Percentiles rank a stretch among this genome's conserved stretches.
phyloP scores from a whole-genome alignment of 495 filamentous ascomycete species.

The Aspergillus taichungensis region DNA sequence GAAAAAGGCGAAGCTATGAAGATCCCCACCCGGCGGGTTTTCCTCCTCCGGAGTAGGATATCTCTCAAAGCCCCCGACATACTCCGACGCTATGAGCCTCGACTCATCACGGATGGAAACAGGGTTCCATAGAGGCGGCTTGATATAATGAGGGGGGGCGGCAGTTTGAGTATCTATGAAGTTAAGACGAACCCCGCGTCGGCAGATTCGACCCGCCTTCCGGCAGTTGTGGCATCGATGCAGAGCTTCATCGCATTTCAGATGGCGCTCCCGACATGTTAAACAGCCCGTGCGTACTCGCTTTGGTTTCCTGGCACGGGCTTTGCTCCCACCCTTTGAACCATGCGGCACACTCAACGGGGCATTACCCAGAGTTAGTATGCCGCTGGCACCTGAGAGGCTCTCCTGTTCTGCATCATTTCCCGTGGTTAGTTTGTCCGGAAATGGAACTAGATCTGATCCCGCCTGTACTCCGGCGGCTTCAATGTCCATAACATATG shows the following conservation, averaged over 20 bases:
- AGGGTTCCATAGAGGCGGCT: conserved; percentile 56
- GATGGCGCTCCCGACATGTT: conserved; percentile 67
- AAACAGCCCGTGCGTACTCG: conserved; percentile 70
- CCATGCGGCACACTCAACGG: conserved; percentile 7
- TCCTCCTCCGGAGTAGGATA: conserved; percentile 53
- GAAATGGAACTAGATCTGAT: background rate
- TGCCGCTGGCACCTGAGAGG: conserved; percentile 4
- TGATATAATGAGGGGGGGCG: conserved; percentile 53
- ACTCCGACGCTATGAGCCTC: conserved; percentile 83
- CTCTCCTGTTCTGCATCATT: background rate
- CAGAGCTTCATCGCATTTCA: conserved; percentile 76
- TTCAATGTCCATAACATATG: background rate
- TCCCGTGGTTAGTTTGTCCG: background rate
- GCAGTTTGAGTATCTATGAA: conserved; percentile 81
- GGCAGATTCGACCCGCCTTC: conserved; percentile 79
- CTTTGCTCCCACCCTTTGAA: conserved; percentile 19
- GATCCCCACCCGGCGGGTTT: conserved; percentile 16
- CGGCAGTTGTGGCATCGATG: conserved; percentile 81
- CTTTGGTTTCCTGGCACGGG: conserved; percentile 45
- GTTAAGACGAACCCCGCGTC: conserved; percentile 80
- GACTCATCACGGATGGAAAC: conserved; percentile 85
- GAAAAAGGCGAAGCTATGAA: conserved; percentile 10
- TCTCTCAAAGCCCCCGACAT: conserved; percentile 67
- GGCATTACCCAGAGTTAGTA: conserved; percentile 13
- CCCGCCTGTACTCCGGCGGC: background rate